Conservation (phyloP, 1,284 basidiomycete genomes). For the Mycena sp. region DNA sequence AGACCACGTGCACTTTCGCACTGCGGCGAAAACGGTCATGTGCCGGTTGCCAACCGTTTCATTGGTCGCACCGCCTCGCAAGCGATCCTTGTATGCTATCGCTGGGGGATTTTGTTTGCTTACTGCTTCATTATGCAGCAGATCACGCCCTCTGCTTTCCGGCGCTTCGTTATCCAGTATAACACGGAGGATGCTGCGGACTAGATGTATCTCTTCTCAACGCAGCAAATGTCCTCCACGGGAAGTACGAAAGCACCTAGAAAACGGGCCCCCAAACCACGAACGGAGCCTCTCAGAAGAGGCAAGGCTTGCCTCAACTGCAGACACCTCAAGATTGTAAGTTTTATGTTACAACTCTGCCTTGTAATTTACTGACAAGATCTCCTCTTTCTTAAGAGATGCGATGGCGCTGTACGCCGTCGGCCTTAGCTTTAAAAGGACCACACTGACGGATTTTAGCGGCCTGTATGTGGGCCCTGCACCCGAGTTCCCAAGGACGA, state of each 20-base stretch:
- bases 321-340: conserved; percentile 69
- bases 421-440: neutral
- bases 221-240: conserved; percentile 4
- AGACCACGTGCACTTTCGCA: too few relatives aligned
- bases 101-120: too few relatives aligned
- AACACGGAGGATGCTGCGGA: neutral
- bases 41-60: too few relatives aligned
- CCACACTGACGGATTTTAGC: conserved; percentile 28
- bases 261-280: conserved; percentile 26
- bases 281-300: conserved; percentile 49
- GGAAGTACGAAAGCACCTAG: conserved; percentile 11
- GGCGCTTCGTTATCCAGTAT: neutral
- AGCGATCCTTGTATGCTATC: too few relatives aligned
- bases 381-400: conserved; percentile 46
- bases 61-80: too few relatives aligned
- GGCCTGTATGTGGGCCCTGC: conserved; percentile 57
- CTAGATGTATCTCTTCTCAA: too few relatives aligned
- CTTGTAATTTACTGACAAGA: neutral
- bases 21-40: too few relatives aligned
- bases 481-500: conserved; percentile 52
- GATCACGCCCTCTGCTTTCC: conserved; percentile 5
- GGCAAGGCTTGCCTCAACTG: conserved; percentile 58
- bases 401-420: conserved; percentile 46
- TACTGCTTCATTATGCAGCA: conserved; percentile 15
- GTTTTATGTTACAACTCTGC: conserved; percentile 32